Percentiles rank a stretch among this genome's conserved stretches.
Evolutionary conservation across 192 early-diverging fungal species (phyloP).

Genomic region (Mortierella claussenii): DNA sequence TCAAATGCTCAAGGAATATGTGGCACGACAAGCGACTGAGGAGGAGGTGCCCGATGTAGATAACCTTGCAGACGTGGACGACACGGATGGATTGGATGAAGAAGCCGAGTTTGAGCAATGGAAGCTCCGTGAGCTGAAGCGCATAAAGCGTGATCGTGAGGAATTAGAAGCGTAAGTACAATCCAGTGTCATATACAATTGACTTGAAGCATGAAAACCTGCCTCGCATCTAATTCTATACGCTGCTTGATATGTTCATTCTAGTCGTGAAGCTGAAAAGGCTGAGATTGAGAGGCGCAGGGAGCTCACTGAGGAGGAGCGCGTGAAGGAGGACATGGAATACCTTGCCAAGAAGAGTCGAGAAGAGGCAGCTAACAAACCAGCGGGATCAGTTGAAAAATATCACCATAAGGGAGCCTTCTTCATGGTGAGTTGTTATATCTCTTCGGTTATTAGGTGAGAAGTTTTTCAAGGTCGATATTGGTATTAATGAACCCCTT

Average conservation of each 20-base stretch:
- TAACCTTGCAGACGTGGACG: constrained; percentile 74
- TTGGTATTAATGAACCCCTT: too few species aligned
- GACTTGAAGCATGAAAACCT: background rate
- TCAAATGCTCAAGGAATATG: constrained; percentile 75
- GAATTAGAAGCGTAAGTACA: constrained; percentile 69
- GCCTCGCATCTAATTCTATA: too few species aligned
- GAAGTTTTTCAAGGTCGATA: too few species aligned
- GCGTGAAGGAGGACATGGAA: constrained; percentile 76
- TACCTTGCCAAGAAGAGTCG: constrained; percentile 58
- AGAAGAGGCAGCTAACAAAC: constrained; percentile 68
- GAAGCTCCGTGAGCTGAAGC: constrained; percentile 88
- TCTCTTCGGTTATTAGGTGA: too few species aligned
- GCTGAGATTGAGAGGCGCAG: constrained; percentile 83
- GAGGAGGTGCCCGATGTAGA: constrained; percentile 57
- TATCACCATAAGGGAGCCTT: constrained; percentile 94
- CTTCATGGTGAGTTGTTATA: constrained; percentile 64
- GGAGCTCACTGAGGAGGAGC: constrained; percentile 87
- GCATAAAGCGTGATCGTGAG: constrained; percentile 90
- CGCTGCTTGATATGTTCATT: too few species aligned
- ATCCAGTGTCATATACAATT: background rate
- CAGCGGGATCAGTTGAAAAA: constrained; percentile 70
- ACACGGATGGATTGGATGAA: constrained; percentile 91
- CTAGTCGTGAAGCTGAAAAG: constrained; percentile 74
- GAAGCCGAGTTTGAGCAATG: constrained; percentile 91
- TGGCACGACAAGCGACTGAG: constrained; percentile 67